Conservation (phyloP, 805 yeast genomes). For the Pachysolen tannophilus region DNA sequence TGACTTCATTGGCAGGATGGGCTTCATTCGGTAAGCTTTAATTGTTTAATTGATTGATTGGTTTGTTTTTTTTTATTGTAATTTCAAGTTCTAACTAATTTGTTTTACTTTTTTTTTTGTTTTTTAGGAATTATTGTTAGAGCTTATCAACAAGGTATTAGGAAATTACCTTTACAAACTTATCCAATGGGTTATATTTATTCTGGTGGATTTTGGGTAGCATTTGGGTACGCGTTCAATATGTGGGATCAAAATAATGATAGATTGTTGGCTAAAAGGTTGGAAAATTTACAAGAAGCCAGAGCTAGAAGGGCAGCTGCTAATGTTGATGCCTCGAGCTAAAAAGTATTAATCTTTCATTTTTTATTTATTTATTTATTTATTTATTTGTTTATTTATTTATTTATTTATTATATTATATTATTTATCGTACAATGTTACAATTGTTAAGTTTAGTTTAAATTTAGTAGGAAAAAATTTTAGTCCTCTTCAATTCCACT, state of each 20-base stretch:
- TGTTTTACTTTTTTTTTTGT: neutral
- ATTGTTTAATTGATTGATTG: neutral
- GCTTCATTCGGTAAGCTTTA: slow-evolving; percentile 17
- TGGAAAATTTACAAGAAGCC: slow-evolving; percentile 26
- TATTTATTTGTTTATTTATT: slow-evolving; percentile 1
- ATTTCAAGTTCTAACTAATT: neutral
- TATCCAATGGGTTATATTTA: slow-evolving; percentile 32
- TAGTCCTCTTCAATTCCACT: slow-evolving; percentile 16
- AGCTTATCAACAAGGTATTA: slow-evolving; percentile 35
- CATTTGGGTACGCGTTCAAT: slow-evolving; percentile 31
- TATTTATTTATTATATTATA: neutral
- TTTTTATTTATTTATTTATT: slow-evolving; percentile 1
- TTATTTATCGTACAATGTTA: too few relatives aligned
- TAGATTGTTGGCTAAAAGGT: slow-evolving; percentile 26
- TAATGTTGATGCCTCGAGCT: neutral
- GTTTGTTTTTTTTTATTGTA: neutral
- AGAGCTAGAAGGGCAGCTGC: slow-evolving; percentile 22
- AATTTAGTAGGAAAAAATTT: too few relatives aligned
- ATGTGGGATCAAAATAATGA: slow-evolving; percentile 30
- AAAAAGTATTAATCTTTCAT: neutral
- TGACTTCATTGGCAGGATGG: slow-evolving; percentile 12
- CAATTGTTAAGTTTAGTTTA: too few relatives aligned
- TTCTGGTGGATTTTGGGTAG: slow-evolving; percentile 37
- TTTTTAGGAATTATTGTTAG: slow-evolving; percentile 31
- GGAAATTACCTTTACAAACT: slow-evolving; percentile 29